phyloP scores from a whole-genome alignment of 495 filamentous ascomycete genomes.

The Xylaria nigripes region DNA sequence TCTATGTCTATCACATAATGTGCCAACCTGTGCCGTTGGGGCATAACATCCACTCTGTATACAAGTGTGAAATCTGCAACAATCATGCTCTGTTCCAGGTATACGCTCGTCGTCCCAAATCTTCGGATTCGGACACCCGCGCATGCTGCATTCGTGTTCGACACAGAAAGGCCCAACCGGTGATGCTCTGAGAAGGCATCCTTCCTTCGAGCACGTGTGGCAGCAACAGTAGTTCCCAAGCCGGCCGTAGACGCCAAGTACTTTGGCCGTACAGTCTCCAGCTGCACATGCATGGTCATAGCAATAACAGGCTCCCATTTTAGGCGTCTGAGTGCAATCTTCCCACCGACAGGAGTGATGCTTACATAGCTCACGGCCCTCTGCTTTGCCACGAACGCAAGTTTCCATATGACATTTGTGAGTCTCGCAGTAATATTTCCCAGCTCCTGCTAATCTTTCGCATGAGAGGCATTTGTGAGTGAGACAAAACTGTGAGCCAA shows the following conservation, averaged over 20 bases:
- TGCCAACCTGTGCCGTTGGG: neutral
- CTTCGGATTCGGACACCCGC: slow-evolving; percentile 1
- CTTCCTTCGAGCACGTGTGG: neutral
- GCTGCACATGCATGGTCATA: neutral
- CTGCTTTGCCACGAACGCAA: neutral
- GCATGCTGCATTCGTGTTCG: neutral
- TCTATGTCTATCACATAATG: neutral
- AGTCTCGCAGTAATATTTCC: neutral
- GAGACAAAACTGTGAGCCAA: neutral
- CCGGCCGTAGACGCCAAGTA: neutral
- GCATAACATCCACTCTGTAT: neutral
- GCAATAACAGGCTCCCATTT: neutral
- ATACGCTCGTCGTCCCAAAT: neutral
- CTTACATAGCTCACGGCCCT: neutral
- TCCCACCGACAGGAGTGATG: neutral
- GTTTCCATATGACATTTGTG: neutral
- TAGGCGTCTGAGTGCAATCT: neutral
- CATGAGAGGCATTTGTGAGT: neutral
- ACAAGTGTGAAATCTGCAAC: slow-evolving; percentile 3
- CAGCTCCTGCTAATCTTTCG: neutral
- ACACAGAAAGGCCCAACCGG: neutral
- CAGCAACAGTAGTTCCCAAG: slow-evolving; percentile 3
- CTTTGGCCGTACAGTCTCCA: neutral
- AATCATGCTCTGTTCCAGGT: neutral
- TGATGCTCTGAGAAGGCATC: neutral